These are phyloP conservation scores for Phytophthora syringae DNA, from an alignment of 352 stramenopile species.

Conservation along the genomic window DNA sequence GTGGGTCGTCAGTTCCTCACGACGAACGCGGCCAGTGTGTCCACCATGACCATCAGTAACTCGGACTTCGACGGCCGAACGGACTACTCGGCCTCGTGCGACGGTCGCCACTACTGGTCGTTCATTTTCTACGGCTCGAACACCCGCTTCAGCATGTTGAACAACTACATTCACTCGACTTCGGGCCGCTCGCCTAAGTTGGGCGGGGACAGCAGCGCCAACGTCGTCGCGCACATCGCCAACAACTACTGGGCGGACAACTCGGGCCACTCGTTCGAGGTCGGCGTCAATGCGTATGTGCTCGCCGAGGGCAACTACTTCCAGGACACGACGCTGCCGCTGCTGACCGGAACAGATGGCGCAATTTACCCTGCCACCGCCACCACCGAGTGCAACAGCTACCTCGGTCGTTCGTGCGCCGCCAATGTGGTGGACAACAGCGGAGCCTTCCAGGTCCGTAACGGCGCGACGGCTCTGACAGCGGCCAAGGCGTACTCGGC, in stretches of 20 bases:
- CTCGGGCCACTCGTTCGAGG: conserved; percentile 40
- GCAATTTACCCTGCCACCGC: conserved; percentile 16
- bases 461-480: conserved; percentile 25
- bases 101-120: conserved; percentile 59
- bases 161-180: conserved; percentile 46
- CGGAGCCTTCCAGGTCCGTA: conserved; percentile 14
- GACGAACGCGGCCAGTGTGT: conserved; percentile 37
- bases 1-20: conserved; percentile 48
- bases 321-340: conserved; percentile 29
- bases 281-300: conserved; percentile 20
- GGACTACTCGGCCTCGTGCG: conserved; percentile 47
- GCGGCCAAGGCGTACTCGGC: too few species aligned
- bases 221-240: conserved; percentile 31
- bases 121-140: conserved; percentile 52
- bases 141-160: conserved; percentile 42
- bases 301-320: conserved; percentile 55
- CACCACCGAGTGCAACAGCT: conserved; percentile 21
- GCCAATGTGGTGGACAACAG: conserved; percentile 29
- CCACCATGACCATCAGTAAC: conserved; percentile 58
- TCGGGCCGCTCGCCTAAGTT: conserved; percentile 41
- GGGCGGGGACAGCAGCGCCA: conserved; percentile 15
- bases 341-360: conserved; percentile 19
- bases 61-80: conserved; percentile 55
- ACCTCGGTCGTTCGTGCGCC: conserved; percentile 20
- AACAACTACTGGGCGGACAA: conserved; percentile 53